Evolutionary conservation across 108 stramenopile genomes (phyloP).

Genomic region (Ochromonas danica): DNA sequence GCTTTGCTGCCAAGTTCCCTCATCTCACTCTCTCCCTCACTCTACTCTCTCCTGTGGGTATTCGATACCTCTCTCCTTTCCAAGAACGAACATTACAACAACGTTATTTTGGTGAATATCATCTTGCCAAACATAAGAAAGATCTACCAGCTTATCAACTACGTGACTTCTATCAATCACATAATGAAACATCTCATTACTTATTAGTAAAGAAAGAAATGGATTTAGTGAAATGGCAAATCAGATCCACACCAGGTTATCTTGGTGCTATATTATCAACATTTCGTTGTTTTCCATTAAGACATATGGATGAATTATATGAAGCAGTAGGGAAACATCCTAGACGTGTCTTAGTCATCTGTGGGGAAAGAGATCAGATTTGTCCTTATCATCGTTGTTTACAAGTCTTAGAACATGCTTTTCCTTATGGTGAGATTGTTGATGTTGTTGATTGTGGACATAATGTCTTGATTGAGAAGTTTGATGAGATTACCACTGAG

Average conservation of each 20-base stretch:
- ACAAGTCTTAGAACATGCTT: neutral
- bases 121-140: neutral
- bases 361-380: neutral
- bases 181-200: neutral
- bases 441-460: neutral
- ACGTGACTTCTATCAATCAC: neutral
- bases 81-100: neutral
- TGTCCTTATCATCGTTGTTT: neutral
- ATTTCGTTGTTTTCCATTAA: neutral
- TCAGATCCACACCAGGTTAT: constrained; percentile 19
- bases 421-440: constrained; percentile 7
- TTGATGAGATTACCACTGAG: constrained; percentile 1
- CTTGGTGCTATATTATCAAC: constrained; percentile 19
- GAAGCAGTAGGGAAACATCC: neutral
- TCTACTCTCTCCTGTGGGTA: neutral
- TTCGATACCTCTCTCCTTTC: neutral
- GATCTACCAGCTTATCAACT: neutral
- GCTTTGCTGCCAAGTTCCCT: constrained; percentile 6
- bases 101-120: neutral
- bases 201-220: constrained; percentile 1
- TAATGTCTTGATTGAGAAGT: constrained; percentile 19
- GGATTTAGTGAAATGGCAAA: constrained; percentile 4
- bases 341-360: neutral
- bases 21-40: neutral
- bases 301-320: neutral